These are phyloP conservation scores for Aspergillus neoniger DNA, from an alignment of 2,329 filamentous ascomycete genomes.

Conservation along the genomic window DNA sequence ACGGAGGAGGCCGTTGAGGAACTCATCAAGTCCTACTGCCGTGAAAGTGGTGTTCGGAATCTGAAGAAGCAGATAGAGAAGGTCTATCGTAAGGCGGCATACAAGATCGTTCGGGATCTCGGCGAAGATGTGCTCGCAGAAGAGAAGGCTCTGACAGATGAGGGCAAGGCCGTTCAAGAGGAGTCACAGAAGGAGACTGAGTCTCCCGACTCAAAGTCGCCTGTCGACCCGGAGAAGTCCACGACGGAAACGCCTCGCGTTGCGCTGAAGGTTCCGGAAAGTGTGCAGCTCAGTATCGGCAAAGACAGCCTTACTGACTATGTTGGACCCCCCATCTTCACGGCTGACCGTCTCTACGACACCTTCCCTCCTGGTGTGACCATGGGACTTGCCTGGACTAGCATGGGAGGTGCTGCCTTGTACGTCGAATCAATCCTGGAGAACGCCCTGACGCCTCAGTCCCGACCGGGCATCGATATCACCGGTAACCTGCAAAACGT, in stretches of 20 bases:
- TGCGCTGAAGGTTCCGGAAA: constrained; percentile 79
- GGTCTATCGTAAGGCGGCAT: constrained; percentile 92
- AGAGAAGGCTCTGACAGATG: constrained; percentile 77
- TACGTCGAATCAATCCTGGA: constrained; percentile 98
- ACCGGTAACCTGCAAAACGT: constrained; percentile 94
- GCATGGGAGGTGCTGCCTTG: constrained; percentile 91
- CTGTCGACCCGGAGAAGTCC: constrained; percentile 45
- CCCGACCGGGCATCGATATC: constrained; percentile 78
- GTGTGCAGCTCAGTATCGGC: constrained; percentile 80
- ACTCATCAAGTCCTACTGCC: constrained; percentile 97
- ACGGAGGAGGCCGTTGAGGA: constrained; percentile 88
- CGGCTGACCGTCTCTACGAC: constrained; percentile 92
- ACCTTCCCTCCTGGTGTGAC: constrained; percentile 89
- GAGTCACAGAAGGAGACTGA: constrained; percentile 61
- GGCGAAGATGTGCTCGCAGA: constrained; percentile 82
- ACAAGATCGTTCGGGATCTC: constrained; percentile 95
- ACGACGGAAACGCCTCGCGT: constrained; percentile 65
- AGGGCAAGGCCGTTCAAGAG: constrained; percentile 76
- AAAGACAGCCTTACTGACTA: constrained; percentile 95
- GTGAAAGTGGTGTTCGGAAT: constrained; percentile 94
- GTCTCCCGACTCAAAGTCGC: constrained; percentile 60
- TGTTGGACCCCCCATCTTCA: constrained; percentile 93
- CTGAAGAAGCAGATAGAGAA: constrained; percentile 99
- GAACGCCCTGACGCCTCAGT: constrained; percentile 71
- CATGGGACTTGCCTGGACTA: constrained; percentile 98